Evolutionary conservation across 306 rosid genomes (phyloP).

Genomic region (Spatholobus suberectus): DNA sequence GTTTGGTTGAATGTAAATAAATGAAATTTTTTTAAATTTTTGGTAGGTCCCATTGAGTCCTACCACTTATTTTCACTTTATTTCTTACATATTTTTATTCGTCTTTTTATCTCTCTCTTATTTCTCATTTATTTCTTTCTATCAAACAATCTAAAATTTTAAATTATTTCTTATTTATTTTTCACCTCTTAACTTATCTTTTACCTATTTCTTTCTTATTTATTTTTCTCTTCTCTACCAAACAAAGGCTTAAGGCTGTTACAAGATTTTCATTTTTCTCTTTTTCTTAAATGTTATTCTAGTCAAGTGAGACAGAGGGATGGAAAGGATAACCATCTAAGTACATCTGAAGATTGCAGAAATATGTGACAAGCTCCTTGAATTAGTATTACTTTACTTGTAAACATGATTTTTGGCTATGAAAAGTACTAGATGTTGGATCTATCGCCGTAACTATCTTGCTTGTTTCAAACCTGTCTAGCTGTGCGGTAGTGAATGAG

Average conservation of each 20-base stretch:
- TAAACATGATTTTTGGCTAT: constrained; percentile 34
- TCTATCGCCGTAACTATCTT: constrained; percentile 46
- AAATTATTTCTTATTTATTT: too few species aligned
- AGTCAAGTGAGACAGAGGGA: constrained; percentile 18
- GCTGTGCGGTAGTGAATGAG: constrained; percentile 47
- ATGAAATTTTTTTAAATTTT: too few species aligned
- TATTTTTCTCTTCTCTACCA: too few species aligned
- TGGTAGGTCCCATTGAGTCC: too few species aligned
- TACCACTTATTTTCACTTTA: too few species aligned
- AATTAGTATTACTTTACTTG: constrained; percentile 31
- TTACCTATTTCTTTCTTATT: too few species aligned
- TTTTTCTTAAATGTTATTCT: constrained; percentile 6
- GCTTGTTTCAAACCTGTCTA: constrained; percentile 45
- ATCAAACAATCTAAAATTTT: too few species aligned
- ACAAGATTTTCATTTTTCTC: constrained; percentile 20
- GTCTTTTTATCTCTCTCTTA: too few species aligned
- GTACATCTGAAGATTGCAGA: constrained; percentile 1
- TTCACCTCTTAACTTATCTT: too few species aligned
- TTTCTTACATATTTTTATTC: too few species aligned
- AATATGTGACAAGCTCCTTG: not conserved
- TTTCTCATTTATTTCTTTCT: too few species aligned
- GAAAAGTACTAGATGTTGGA: constrained; percentile 51
- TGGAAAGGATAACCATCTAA: constrained; percentile 26
- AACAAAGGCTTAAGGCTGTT: constrained; percentile 28
- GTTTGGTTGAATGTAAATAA: too few species aligned